Base-by-base conservation (phyloP, 1,284 basidiomycete species). In the Xerocomus amazonicus region DNA sequence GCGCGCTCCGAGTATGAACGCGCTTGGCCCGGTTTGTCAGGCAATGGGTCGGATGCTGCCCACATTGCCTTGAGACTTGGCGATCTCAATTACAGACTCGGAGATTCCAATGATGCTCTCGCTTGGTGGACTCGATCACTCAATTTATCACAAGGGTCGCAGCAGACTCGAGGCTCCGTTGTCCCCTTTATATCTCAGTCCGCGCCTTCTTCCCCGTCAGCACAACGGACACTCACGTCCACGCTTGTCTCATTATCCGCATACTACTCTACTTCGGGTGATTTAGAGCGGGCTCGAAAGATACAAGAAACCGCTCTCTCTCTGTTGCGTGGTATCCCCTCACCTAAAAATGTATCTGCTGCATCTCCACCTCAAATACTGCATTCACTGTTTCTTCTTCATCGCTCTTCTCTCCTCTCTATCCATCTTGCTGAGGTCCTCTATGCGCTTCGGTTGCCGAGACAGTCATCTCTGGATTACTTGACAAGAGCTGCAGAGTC, bases 351-450 rank as follows among this genome's bases (percentile, higher is more conserved):
- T 4, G 59, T 73, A 12, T 59, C 72, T 8, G 58, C 72, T 4
- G 63, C 74, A 12, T 73, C 81, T 26, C 71, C 79, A n/a, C 75
- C 83, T 10, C 77, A 84, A 54, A 71, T 74, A 9, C 70, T 90
- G 33, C 87, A 93, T 61, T 68, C 73, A 1, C 67, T 88, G 8
- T 90, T 82, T 66, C 66, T 90, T 34, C 75, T 84, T 33, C 87
- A 91, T 51, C 84, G 88, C 23, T 77, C 81, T 5, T 80, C 90
- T 5, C 70, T 92, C 4, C 69, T 92, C 40, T 81, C 80, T 4
- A 75, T 90, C 16, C 89, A 93, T 61, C 77, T 81, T 13, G 87
- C 87, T 0, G 87, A 90, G 61, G 87, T 92, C 8, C 67, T 79
- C 6, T 78, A 87, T 59, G 87, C 83, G 6, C 73, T 77, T 37